Base-by-base conservation (phyloP, 176 grass and related monocot species). In the Pontederia crassipes region DNA sequence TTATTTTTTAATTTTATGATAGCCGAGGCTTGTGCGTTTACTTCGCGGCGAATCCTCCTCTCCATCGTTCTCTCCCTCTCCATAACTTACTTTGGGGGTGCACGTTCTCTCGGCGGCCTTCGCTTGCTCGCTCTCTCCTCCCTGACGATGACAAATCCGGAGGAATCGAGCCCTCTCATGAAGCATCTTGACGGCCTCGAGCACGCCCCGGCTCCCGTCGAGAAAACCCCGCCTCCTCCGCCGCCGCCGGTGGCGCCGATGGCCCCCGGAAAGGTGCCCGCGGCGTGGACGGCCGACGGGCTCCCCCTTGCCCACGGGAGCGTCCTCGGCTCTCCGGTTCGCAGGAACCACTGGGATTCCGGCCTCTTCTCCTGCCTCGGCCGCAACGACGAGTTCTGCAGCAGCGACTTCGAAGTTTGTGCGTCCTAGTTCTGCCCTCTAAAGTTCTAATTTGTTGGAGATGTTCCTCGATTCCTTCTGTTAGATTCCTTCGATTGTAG, bases 331-430 rank as follows among this genome's bases (percentile, higher is more conserved):
- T 76, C 79, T 79, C 87, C 87, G 10, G 67, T 87, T 20, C 62
- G 69, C 15, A 78, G 83, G 14, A 80, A 72, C 54, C 77, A 67
- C 71, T 96, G 92, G 92, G 63, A 68, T 76, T 85, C 92, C n/a
- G 83, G 86, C 18, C 12, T 90, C 65, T 78, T 96, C 50, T 84
- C 75, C 65, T 96, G 86, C 83, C 55, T 87, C 16, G 86, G 91
- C 40, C 83, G 86, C 56, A 77, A 83, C 66, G 91, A 96, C 55
- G 78, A 88, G 67, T 90, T 96, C 83, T 82, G 79, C 65, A 90
- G 91, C 91, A 96, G 91, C 83, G 91, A 96, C 75, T 17, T 96
- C 45, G 91, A 96, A 90, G 91, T 96, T 17, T 96, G 91, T 96
- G 85, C 29, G 91, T 87, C 16, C n/a, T 61, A 46, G 59, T 79